Percentiles rank a stretch among this genome's conserved stretches.
Evolutionary conservation across 176 grass and related monocot species (phyloP).

Genomic region (Lolium multiflorum): DNA sequence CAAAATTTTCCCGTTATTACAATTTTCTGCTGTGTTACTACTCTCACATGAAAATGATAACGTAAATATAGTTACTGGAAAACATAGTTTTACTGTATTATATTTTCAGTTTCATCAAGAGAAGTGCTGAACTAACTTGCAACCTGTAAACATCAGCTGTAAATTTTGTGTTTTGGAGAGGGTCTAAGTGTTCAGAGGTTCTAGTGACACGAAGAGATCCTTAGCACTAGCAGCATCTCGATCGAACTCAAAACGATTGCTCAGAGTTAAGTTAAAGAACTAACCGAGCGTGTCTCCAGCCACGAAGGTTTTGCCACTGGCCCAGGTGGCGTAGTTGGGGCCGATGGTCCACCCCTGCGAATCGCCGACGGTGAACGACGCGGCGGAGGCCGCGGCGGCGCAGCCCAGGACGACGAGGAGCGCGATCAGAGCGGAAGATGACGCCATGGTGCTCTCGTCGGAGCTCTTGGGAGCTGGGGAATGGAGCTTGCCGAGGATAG

Average conservation of each 20-base stretch:
- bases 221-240: not conserved
- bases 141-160: not conserved
- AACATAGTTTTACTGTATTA: not conserved
- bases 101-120: not conserved
- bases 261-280: not conserved
- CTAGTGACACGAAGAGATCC: not conserved
- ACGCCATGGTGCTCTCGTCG: conserved; percentile 45
- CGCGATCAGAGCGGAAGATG: conserved; percentile 43
- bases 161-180: not conserved
- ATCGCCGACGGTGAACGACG: conserved; percentile 61
- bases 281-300: conserved; percentile 67
- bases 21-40: not conserved
- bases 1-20: not conserved
- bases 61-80: not conserved
- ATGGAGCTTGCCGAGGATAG: not conserved
- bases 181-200: not conserved
- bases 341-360: conserved; percentile 41
- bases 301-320: conserved; percentile 38
- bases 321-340: conserved; percentile 52
- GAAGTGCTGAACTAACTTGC: not conserved
- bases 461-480: not conserved
- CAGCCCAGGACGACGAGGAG: conserved; percentile 61
- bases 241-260: not conserved
- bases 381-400: conserved; percentile 43
- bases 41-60: not conserved